These are phyloP conservation scores for Diaporthe sp. DNA, from an alignment of 2,329 filamentous ascomycete species.

Conservation along the genomic window DNA sequence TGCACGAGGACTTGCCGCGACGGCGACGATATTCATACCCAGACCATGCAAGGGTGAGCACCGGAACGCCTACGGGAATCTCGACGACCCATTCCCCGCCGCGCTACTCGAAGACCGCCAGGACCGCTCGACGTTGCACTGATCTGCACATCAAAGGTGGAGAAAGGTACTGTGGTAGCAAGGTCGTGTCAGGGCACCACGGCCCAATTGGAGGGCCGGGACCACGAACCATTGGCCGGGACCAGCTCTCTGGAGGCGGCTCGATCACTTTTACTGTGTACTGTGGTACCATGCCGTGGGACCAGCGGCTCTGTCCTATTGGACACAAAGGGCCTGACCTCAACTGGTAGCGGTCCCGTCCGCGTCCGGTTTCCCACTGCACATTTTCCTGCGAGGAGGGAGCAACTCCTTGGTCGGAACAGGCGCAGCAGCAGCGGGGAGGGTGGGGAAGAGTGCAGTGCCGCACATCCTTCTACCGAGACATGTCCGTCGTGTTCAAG, in stretches of 20 bases:
- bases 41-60: background rate
- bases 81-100: conserved; percentile 1
- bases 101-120: conserved; percentile 13
- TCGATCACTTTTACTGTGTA: background rate
- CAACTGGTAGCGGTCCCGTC: background rate
- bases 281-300: conserved; percentile 1
- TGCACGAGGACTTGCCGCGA: background rate
- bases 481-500: conserved; percentile 2
- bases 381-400: background rate
- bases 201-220: conserved; percentile 13
- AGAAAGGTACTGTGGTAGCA: conserved; percentile 12
- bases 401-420: background rate
- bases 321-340: conserved; percentile 19
- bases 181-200: background rate
- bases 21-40: background rate
- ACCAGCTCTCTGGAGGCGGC: conserved; percentile 15
- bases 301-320: conserved; percentile 29
- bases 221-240: conserved; percentile 8
- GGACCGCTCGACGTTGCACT: conserved; percentile 24
- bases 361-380: background rate
- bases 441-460: background rate
- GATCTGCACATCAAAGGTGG: conserved; percentile 25
- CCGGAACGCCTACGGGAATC: conserved; percentile 9
- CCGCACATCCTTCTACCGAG: background rate
- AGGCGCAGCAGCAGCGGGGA: conserved; percentile 1